phyloP scores from a whole-genome alignment of 129 eudicot genomes.

The Artemisia argyi region DNA sequence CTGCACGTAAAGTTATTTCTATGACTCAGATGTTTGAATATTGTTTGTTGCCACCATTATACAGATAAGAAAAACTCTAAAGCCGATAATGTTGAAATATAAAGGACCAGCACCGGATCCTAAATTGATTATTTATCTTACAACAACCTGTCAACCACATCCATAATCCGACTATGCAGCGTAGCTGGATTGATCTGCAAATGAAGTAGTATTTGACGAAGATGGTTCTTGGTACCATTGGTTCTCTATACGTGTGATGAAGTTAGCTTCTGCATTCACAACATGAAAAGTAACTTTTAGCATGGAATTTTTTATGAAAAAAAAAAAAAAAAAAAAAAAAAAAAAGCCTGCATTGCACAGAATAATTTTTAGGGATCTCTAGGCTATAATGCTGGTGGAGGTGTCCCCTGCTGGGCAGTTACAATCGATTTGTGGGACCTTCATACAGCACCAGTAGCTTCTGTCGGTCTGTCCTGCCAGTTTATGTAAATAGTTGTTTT shows the following conservation, averaged over 20 bases:
- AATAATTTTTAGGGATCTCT: neutral
- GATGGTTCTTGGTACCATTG: slow-evolving; percentile 80
- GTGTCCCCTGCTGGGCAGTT: neutral
- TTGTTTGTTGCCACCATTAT: neutral
- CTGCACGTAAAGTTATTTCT: neutral
- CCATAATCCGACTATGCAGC: slow-evolving; percentile 10
- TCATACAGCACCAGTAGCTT: too few relatives aligned
- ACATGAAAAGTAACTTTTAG: neutral
- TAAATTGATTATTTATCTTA: slow-evolving; percentile 24
- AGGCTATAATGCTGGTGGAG: neutral
- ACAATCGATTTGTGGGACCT: too few relatives aligned
- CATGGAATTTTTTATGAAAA: neutral
- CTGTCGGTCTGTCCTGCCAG: too few relatives aligned
- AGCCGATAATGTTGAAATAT: slow-evolving; percentile 6
- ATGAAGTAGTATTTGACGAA: slow-evolving; percentile 30
- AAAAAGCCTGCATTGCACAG: neutral
- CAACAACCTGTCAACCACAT: neutral
- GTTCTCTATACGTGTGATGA: slow-evolving; percentile 66
- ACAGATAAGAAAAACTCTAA: neutral
- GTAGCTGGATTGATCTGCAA: slow-evolving; percentile 32
- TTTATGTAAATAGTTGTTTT: too few relatives aligned
- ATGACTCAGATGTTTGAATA: neutral
- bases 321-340: neutral
- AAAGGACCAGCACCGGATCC: slow-evolving; percentile 5
- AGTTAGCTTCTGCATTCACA: slow-evolving; percentile 77